Conservation (phyloP, 2,329 filamentous ascomycete genomes). For the Seiridium unicorne region DNA sequence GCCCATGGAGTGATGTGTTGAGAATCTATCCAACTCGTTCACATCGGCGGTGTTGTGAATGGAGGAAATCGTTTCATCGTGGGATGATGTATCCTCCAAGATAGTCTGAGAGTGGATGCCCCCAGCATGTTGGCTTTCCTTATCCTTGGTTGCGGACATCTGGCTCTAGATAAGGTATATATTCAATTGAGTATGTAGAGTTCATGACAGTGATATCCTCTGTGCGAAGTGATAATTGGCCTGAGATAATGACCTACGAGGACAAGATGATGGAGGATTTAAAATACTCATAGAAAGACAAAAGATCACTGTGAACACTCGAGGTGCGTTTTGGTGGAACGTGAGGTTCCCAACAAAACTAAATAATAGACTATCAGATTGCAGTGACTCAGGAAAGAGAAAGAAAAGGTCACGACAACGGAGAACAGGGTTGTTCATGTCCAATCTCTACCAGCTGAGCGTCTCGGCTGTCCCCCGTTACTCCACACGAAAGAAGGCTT, state of each 20-base stretch:
- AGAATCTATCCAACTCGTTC: conserved; percentile 21
- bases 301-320: too few species aligned
- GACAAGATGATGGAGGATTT: not conserved
- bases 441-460: not conserved
- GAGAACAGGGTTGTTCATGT: not conserved
- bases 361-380: too few species aligned
- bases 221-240: not conserved
- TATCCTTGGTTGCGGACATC: conserved; percentile 7
- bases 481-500: conserved; percentile 5
- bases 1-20: conserved; percentile 26
- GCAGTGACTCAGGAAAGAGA: not conserved
- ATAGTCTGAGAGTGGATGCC: conserved; percentile 2
- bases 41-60: conserved; percentile 8
- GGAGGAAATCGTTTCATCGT: conserved; percentile 14
- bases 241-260: not conserved
- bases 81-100: conserved; percentile 3
- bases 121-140: not conserved
- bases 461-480: not conserved
- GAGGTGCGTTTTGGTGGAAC: too few species aligned
- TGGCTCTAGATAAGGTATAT: not conserved
- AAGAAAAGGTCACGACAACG: not conserved
- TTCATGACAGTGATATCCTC: not conserved
- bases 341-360: too few species aligned
- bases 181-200: not conserved
- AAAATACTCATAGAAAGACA: too few species aligned